Evolutionary conservation across 2,329 filamentous ascomycete species (phyloP).

Genomic region (Drechslerella dactyloides): DNA sequence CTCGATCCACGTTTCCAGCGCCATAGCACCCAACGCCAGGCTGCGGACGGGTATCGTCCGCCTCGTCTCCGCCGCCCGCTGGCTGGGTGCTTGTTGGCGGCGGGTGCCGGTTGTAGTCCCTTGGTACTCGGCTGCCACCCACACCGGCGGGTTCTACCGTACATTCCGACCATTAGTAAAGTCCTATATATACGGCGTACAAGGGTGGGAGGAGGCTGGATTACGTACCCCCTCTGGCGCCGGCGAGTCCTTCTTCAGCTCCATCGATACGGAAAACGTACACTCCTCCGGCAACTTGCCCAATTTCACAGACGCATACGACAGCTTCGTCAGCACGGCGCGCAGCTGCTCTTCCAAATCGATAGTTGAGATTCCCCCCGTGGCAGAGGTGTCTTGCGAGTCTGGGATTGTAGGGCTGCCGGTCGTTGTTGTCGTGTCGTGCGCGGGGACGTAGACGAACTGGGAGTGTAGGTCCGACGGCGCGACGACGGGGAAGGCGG

Average conservation of each 20-base stretch:
- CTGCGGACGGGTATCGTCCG: constrained; percentile 22
- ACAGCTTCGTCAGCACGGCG: constrained; percentile 69
- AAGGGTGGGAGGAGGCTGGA: no score
- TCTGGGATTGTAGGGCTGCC: constrained; percentile 35
- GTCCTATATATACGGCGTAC: background rate
- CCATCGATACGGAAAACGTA: constrained; percentile 77
- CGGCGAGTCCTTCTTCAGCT: constrained; percentile 68
- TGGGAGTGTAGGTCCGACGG: constrained; percentile 57
- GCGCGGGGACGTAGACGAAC: constrained; percentile 55
- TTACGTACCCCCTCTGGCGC: constrained; percentile 67
- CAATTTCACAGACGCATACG: constrained; percentile 67
- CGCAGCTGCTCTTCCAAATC: constrained; percentile 77
- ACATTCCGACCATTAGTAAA: constrained; percentile 8
- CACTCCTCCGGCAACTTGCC: constrained; percentile 68
- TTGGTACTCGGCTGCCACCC: constrained; percentile 54
- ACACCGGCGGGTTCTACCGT: constrained; percentile 59
- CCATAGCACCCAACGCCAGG: constrained; percentile 32
- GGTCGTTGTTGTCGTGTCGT: constrained; percentile 15
- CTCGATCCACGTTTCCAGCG: constrained; percentile 42
- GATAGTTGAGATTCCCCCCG: constrained; percentile 50
- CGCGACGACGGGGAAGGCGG: constrained; percentile 61
- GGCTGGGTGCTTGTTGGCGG: constrained; percentile 2
- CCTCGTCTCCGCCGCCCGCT: constrained; percentile 27
- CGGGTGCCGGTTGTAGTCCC: constrained; percentile 15
- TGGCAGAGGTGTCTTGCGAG: constrained; percentile 60